phyloP scores from a whole-genome alignment of 345 rosid species.

The Citrus glauca region DNA sequence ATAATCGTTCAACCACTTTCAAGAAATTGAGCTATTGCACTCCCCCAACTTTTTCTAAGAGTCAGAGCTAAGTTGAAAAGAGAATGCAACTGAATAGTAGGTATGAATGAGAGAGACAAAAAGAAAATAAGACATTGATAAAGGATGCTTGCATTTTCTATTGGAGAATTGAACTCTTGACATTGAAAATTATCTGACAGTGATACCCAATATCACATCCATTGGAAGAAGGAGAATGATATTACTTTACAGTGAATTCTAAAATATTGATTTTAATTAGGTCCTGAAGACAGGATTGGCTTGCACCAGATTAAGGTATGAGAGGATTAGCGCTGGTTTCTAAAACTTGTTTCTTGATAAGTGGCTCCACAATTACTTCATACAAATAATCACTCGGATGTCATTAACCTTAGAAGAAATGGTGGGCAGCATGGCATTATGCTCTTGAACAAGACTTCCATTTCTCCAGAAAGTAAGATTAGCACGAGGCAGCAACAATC shows the following conservation, averaged over 20 bases:
- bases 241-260: not conserved
- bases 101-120: not conserved
- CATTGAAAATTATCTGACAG: not conserved
- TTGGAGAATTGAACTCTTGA: not conserved
- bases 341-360: not conserved
- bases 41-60: not conserved
- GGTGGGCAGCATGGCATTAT: conserved; percentile 75
- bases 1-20: not conserved
- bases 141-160: not conserved
- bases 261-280: not conserved
- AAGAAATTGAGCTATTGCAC: not conserved
- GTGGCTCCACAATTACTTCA: not conserved
- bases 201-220: not conserved
- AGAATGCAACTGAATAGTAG: not conserved
- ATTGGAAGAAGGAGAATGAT: not conserved
- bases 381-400: not conserved
- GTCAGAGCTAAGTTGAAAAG: not conserved
- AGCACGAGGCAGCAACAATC: conserved; percentile 63
- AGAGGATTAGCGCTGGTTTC: not conserved
- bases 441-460: conserved; percentile 61
- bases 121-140: not conserved
- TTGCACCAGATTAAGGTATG: not conserved
- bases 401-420: conserved; percentile 55
- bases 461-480: conserved; percentile 71
- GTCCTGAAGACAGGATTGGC: not conserved